Evolutionary conservation across 78 protist genomes (phyloP).

Genomic region (Planoprotostelium fungivorum): DNA sequence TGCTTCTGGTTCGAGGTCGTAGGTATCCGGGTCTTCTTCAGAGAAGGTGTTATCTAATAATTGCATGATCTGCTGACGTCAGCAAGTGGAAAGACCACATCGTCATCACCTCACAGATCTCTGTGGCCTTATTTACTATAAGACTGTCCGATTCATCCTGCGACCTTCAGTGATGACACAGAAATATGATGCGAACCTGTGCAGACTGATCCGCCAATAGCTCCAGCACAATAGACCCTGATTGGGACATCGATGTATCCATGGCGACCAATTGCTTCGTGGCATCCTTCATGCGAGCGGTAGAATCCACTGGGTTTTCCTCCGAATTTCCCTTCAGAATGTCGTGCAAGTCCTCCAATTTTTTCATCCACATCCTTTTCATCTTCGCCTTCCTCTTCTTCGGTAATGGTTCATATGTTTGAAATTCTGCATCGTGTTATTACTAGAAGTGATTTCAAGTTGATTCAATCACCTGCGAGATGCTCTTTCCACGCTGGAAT

Average conservation of each 20-base stretch:
- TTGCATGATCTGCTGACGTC: neutral
- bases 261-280: neutral
- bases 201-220: neutral
- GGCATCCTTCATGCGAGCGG: neutral
- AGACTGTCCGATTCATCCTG: no score
- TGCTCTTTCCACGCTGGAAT: neutral
- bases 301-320: neutral
- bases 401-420: neutral
- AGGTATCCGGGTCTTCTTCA: neutral
- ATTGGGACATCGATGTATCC: neutral
- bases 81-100: no score
- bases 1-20: neutral
- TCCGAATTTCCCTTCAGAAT: neutral
- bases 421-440: neutral
- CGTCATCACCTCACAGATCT: no score
- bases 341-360: neutral
- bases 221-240: neutral
- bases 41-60: neutral
- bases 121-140: neutral
- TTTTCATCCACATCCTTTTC: neutral
- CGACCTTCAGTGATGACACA: no score
- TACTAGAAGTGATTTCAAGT: neutral
- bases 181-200: neutral
- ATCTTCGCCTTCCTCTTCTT: neutral
- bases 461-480: neutral